Conservation (phyloP, 768 basidiomycete species). For the Suillus fuscotomentosus region DNA sequence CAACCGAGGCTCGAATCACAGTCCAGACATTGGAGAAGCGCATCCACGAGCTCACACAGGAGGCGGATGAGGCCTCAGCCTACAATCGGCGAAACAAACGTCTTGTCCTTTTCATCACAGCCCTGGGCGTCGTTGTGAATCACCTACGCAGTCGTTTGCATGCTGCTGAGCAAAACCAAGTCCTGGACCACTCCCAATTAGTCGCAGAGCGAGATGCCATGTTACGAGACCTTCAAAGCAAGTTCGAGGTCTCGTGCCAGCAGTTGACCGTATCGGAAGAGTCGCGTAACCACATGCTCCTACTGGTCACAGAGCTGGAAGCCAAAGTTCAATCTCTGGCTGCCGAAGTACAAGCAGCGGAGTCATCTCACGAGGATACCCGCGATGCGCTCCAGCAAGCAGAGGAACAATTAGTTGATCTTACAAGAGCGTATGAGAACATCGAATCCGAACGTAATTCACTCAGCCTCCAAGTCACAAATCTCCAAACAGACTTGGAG, state of each 20-base stretch:
- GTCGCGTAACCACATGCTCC: conserved; percentile 20
- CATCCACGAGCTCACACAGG: conserved; percentile 34
- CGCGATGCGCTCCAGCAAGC: conserved; percentile 26
- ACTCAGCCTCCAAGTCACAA: conserved; percentile 59
- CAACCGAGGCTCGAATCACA: conserved; percentile 63
- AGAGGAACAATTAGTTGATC: conserved; percentile 42
- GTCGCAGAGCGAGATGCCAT: conserved; percentile 16
- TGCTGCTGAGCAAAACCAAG: conserved; percentile 11
- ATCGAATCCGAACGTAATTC: conserved; percentile 67
- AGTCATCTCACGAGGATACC: conserved; percentile 35
- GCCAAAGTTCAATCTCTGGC: conserved; percentile 30
- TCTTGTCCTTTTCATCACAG: conserved; percentile 32
- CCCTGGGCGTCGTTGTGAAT: conserved; percentile 40
- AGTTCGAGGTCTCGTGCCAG: conserved; percentile 32
- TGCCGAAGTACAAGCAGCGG: conserved; percentile 31
- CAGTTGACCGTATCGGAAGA: conserved; percentile 34
- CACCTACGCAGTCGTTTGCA: conserved; percentile 30
- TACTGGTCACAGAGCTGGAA: conserved; percentile 36
- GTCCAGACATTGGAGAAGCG: conserved; percentile 58
- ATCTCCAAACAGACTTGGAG: conserved; percentile 59
- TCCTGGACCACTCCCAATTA: conserved; percentile 10
- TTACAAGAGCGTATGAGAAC: conserved; percentile 48
- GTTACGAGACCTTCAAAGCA: conserved; percentile 26
- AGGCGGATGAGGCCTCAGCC: conserved; percentile 5
- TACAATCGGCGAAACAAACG: conserved; percentile 21